Evolutionary conservation across 2,329 filamentous ascomycete genomes (phyloP).

Genomic region (Epichloe aotearoae): DNA sequence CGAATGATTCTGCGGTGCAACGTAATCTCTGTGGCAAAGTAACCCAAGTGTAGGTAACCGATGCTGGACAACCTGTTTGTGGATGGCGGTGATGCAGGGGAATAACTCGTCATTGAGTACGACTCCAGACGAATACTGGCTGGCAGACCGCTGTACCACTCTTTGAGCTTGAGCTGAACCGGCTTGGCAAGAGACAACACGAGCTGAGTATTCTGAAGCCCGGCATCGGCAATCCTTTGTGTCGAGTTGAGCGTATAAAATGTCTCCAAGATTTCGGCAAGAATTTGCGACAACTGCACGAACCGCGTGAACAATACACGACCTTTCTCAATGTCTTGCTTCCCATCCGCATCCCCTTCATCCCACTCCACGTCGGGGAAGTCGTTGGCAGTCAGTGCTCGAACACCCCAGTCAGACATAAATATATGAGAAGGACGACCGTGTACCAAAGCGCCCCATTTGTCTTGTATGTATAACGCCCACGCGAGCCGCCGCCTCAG

Average conservation of each 20-base stretch:
- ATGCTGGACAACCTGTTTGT: conserved; percentile 42
- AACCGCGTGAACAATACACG: conserved; percentile 62
- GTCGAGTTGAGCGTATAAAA: conserved; percentile 74
- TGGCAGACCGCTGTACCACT: conserved; percentile 67
- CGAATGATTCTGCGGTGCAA: conserved; percentile 85
- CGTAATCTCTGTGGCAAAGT: conserved; percentile 89
- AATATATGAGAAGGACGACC: conserved; percentile 70
- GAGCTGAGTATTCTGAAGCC: conserved; percentile 55
- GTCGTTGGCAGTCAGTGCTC: conserved; percentile 48
- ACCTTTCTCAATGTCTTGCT: conserved; percentile 52
- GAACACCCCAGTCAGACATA: conserved; percentile 63
- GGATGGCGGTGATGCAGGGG: conserved; percentile 14
- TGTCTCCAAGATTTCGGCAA: conserved; percentile 68
- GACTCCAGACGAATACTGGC: conserved; percentile 52
- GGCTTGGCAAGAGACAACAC: conserved; percentile 67
- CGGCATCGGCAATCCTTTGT: conserved; percentile 52
- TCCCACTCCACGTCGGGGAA: conserved; percentile 61
- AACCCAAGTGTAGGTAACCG: conserved; percentile 77
- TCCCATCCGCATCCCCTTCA: conserved; percentile 46
- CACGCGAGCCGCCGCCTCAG: conserved; percentile 76
- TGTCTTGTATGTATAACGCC: conserved; percentile 91
- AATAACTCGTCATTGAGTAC: conserved; percentile 18
- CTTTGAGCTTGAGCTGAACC: conserved; percentile 68
- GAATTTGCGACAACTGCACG: conserved; percentile 60
- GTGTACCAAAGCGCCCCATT: conserved; percentile 75